Percentiles rank a stretch among this genome's conserved stretches.
Evolutionary conservation across 1,139 yeast genomes (phyloP).

Genomic region (Wickerhamomyces sp.): DNA sequence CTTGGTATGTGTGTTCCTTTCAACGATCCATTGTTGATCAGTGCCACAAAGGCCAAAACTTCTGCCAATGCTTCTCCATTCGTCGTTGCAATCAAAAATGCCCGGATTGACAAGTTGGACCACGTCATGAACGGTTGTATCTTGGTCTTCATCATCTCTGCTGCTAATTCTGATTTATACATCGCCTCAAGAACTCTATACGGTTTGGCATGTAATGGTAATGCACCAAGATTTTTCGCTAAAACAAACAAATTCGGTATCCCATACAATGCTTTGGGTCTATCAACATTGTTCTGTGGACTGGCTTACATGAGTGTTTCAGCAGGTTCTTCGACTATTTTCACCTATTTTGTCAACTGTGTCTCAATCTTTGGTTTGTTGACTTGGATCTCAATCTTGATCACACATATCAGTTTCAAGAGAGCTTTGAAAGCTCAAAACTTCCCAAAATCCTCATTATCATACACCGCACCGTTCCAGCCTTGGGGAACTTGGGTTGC

Average conservation of each 20-base stretch:
- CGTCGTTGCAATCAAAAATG: conserved; percentile 56
- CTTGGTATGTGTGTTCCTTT: conserved; percentile 75
- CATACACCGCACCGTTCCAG: conserved; percentile 61
- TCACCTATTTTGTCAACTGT: conserved; percentile 63
- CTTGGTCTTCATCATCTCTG: conserved; percentile 62
- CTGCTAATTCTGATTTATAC: conserved; percentile 69
- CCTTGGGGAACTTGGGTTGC: conserved; percentile 62
- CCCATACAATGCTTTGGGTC: conserved; percentile 47
- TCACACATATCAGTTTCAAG: conserved; percentile 60
- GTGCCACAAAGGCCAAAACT: conserved; percentile 35
- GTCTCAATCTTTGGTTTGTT: conserved; percentile 67
- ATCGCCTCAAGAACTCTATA: conserved; percentile 66
- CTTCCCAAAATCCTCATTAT: conserved; percentile 38
- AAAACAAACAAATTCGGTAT: conserved; percentile 62
- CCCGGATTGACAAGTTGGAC: conserved; percentile 55
- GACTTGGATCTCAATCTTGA: conserved; percentile 61
- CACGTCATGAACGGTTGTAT: conserved; percentile 67
- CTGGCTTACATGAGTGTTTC: conserved; percentile 62
- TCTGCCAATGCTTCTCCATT: conserved; percentile 79
- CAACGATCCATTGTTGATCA: conserved; percentile 49
- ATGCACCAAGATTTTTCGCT: conserved; percentile 57
- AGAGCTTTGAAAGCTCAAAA: conserved; percentile 67
- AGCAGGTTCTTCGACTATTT: conserved; percentile 48
- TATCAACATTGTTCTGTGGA: conserved; percentile 42
- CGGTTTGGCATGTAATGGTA: conserved; percentile 56